A percentile compares a stretch with the other conserved stretches of the same genome.
Evolutionary conservation across 2,329 filamentous ascomycete species (phyloP).

Genomic region (Cercospora brassicicola): DNA sequence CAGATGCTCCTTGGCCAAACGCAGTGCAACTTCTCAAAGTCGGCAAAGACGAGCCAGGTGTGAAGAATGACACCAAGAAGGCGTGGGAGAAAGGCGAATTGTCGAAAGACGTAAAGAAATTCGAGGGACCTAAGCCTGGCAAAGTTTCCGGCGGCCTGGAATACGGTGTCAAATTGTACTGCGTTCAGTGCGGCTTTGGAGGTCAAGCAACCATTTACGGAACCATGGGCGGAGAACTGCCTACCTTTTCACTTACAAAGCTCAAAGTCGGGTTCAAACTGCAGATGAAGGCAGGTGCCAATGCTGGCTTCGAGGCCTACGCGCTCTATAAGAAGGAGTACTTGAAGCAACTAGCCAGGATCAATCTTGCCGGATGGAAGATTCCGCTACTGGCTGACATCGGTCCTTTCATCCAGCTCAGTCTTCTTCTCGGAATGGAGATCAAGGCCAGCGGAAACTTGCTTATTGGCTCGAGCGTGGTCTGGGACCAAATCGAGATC

Average conservation of each 20-base stretch:
- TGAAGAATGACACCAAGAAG: not conserved
- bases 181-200: not conserved
- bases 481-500: not conserved
- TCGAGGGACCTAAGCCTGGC: not conserved
- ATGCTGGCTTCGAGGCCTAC: not conserved
- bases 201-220: not conserved
- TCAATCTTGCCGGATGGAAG: not conserved
- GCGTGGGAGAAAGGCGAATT: not conserved
- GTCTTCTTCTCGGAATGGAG: not conserved
- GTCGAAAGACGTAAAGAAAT: not conserved
- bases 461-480: not conserved
- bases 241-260: not conserved
- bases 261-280: not conserved
- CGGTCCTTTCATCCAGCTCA: not conserved
- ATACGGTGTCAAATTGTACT: not conserved
- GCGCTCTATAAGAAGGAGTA: not conserved
- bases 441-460: not conserved
- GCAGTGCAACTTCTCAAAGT: not conserved
- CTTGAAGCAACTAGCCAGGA: not conserved
- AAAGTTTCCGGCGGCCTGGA: not conserved
- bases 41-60: not conserved
- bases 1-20: not conserved
- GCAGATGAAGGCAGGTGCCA: not conserved
- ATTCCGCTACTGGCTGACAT: not conserved
- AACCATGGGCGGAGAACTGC: not conserved